Conservation (phyloP, 2,329 filamentous ascomycete species). For the Fusarium sacchari region DNA sequence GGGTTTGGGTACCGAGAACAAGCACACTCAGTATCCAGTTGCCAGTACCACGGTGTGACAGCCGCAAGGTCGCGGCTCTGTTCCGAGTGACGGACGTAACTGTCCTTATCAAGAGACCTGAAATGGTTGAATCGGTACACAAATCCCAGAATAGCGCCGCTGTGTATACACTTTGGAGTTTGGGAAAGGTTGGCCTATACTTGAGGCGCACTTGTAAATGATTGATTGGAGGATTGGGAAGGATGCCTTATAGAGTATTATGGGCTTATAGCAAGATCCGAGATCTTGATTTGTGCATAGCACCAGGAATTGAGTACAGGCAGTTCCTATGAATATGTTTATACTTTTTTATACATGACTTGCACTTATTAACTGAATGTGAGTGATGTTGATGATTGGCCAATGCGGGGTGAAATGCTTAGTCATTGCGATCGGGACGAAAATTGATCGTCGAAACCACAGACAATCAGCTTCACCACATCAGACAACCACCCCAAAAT, state of each 20-base stretch:
- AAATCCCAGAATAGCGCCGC: slow-evolving; percentile 23
- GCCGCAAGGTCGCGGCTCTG: slow-evolving; percentile 42
- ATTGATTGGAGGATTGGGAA: slow-evolving; percentile 22
- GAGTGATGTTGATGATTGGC: slow-evolving; percentile 25
- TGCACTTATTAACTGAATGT: neutral
- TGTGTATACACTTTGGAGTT: slow-evolving; percentile 33
- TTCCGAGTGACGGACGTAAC: slow-evolving; percentile 42
- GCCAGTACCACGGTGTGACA: slow-evolving; percentile 46
- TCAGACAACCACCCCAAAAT: slow-evolving; percentile 45
- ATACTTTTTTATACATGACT: slow-evolving; percentile 4
- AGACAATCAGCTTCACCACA: slow-evolving; percentile 26
- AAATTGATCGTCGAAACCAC: slow-evolving; percentile 36
- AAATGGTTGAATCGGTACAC: slow-evolving; percentile 43
- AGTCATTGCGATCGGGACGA: slow-evolving; percentile 34
- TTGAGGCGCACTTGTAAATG: slow-evolving; percentile 36
- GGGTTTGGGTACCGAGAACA: slow-evolving; percentile 28
- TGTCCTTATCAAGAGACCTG: slow-evolving; percentile 42
- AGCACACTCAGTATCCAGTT: slow-evolving; percentile 33
- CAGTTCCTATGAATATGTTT: slow-evolving; percentile 30
- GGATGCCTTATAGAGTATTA: slow-evolving; percentile 29
- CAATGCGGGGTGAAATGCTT: slow-evolving; percentile 30
- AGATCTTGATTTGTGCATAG: slow-evolving; percentile 38
- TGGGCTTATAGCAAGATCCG: slow-evolving; percentile 32
- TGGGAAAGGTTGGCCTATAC: slow-evolving; percentile 25
- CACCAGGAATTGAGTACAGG: slow-evolving; percentile 33